phyloP scores from a whole-genome alignment of 2,329 filamentous ascomycete species.

The Phoma sp. region DNA sequence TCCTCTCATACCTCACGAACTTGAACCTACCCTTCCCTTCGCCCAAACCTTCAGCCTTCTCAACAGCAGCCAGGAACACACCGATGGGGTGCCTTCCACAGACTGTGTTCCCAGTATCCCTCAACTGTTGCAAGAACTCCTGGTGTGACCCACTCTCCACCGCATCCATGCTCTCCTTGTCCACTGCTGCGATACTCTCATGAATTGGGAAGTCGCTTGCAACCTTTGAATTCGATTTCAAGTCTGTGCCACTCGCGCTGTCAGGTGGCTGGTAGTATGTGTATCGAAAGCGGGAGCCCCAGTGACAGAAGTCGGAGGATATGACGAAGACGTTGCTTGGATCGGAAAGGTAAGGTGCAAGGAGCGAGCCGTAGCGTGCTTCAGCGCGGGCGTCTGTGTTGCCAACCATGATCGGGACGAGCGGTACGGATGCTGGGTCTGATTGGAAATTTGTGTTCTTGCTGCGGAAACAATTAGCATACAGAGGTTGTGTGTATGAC shows the following conservation, averaged over 20 bases:
- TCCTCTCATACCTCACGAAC: constrained; percentile 88
- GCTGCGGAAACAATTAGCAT: constrained; percentile 30
- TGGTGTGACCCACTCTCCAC: constrained; percentile 79
- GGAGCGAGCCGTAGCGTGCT: constrained; percentile 69
- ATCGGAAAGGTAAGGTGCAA: constrained; percentile 80
- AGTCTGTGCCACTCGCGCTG: constrained; percentile 44
- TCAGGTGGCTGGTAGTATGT: constrained; percentile 72
- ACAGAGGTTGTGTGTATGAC: background rate
- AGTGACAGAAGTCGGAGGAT: constrained; percentile 97
- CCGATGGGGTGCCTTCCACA: constrained; percentile 96
- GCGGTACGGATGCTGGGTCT: constrained; percentile 68
- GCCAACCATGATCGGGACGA: constrained; percentile 88
- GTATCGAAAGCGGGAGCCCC: constrained; percentile 86
- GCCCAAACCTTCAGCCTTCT: constrained; percentile 56
- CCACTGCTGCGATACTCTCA: constrained; percentile 82
- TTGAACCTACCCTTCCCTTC: constrained; percentile 71
- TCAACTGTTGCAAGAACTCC: constrained; percentile 72
- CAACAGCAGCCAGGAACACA: constrained; percentile 86
- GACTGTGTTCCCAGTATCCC: constrained; percentile 84
- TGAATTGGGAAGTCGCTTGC: constrained; percentile 69
- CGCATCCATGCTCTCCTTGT: constrained; percentile 82
- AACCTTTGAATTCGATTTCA: constrained; percentile 52
- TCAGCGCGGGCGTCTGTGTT: constrained; percentile 73
- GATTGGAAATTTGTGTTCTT: constrained; percentile 35
- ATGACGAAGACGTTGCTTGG: constrained; percentile 82